A percentile compares a stretch with the other conserved stretches of the same genome.
These are phyloP conservation scores for Gossypium davidsonii DNA, from an alignment of 441 rosid species.

Conservation along the genomic window DNA sequence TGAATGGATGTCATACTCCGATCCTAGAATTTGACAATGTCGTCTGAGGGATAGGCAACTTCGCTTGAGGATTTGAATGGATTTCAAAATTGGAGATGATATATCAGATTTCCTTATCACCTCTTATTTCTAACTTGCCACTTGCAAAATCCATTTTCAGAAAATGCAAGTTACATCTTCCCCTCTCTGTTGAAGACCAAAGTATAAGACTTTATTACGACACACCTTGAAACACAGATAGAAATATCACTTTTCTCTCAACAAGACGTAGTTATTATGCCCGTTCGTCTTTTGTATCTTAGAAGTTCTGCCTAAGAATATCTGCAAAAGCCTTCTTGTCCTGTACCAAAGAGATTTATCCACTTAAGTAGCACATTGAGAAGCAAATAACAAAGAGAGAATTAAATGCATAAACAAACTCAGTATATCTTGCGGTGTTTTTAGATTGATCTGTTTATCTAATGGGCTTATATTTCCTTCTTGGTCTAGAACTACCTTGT, in stretches of 20 bases:
- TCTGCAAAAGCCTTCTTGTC: constrained; percentile 80
- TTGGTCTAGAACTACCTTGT: background rate
- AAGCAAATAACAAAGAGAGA: background rate
- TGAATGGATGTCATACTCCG: too few relatives aligned
- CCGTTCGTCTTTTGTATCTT: constrained; percentile 81
- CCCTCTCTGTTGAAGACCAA: background rate
- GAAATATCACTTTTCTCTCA: constrained; percentile 49
- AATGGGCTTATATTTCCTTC: background rate
- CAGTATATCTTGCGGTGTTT: background rate
- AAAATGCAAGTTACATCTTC: background rate
- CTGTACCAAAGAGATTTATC: constrained; percentile 32
- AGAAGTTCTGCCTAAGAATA: constrained; percentile 66
- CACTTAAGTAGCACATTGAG: background rate
- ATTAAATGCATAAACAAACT: background rate
- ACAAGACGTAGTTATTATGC: constrained; percentile 55
- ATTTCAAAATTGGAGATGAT: background rate
- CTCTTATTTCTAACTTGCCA: background rate
- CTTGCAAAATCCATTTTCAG: background rate
- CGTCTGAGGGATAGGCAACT: too few relatives aligned
- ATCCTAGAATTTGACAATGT: too few relatives aligned
- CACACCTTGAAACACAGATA: background rate
- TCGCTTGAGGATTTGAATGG: too few relatives aligned
- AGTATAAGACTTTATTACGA: background rate
- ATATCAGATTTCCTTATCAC: background rate
- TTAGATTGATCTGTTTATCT: background rate